phyloP scores from a whole-genome alignment of 148 eudicot genomes.

The Cornus controversa region DNA sequence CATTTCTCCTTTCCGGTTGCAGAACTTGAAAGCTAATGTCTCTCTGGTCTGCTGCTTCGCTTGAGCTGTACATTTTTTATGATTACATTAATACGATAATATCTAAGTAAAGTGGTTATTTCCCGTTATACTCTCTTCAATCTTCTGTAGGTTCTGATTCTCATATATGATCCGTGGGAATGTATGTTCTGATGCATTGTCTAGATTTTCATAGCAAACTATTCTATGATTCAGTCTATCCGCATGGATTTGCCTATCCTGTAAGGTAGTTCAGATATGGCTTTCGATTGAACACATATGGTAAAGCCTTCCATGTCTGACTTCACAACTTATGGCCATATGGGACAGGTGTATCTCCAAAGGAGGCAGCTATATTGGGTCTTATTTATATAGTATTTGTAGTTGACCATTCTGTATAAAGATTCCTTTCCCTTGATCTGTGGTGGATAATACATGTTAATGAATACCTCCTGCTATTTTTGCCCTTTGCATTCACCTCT shows the following conservation, averaged over 20 bases:
- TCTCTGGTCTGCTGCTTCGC: background rate
- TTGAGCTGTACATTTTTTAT: background rate
- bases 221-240: no score
- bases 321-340: background rate
- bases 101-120: background rate
- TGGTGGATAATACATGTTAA: background rate
- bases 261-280: background rate
- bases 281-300: background rate
- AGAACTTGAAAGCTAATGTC: background rate
- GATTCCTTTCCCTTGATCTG: background rate
- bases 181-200: background rate
- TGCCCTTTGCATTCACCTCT: background rate
- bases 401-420: background rate
- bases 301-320: background rate
- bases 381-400: background rate
- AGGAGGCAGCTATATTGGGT: background rate
- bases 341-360: background rate
- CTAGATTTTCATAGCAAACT: background rate
- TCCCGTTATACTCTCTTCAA: background rate
- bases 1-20: background rate
- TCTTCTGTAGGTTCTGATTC: background rate
- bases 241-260: background rate
- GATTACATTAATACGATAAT: background rate
- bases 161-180: background rate
- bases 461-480: background rate